A percentile compares a stretch with the other conserved stretches of the same genome.
Evolutionary conservation across 257 asterid species (phyloP).

Genomic region (Striga asiatica): DNA sequence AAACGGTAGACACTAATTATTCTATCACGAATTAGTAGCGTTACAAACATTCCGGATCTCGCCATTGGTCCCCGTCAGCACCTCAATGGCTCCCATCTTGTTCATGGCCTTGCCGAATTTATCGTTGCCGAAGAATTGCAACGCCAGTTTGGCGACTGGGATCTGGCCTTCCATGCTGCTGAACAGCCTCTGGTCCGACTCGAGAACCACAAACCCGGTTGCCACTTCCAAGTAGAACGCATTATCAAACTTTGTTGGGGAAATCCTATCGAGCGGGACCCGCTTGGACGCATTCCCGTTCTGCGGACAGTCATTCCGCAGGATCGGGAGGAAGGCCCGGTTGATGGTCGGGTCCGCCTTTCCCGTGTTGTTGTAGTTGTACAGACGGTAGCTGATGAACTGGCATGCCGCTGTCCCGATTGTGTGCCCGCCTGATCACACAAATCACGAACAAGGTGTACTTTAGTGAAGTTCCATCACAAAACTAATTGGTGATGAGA

Average conservation of each 20-base stretch:
- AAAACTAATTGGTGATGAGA: no score
- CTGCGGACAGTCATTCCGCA: conserved; percentile 52
- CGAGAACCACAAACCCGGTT: conserved; percentile 52
- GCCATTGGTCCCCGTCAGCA: conserved; percentile 47
- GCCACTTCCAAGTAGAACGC: conserved; percentile 43
- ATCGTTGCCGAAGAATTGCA: no score
- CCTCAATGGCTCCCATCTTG: conserved; percentile 66
- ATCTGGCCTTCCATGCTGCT: no score
- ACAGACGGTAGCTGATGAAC: conserved; percentile 11
- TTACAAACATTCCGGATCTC: conserved; percentile 81
- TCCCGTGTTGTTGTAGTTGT: conserved; percentile 42
- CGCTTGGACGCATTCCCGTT: conserved; percentile 39
- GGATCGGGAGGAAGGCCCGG: conserved; percentile 40
- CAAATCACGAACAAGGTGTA: no score
- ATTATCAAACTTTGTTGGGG: conserved; percentile 41
- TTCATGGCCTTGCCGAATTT: conserved; percentile 74
- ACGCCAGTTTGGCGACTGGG: no score
- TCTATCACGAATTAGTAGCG: conserved; percentile 57
- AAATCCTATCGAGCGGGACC: conserved; percentile 51
- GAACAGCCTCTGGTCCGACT: conserved; percentile 57
- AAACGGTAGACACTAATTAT: no score
- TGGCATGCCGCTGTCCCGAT: background rate
- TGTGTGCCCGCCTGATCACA: background rate
- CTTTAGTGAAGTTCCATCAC: no score
- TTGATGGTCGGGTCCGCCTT: conserved; percentile 56